These are phyloP conservation scores for Micromonas pusilla DNA, from an alignment of 139 green algal genomes.

Conservation along the genomic window DNA sequence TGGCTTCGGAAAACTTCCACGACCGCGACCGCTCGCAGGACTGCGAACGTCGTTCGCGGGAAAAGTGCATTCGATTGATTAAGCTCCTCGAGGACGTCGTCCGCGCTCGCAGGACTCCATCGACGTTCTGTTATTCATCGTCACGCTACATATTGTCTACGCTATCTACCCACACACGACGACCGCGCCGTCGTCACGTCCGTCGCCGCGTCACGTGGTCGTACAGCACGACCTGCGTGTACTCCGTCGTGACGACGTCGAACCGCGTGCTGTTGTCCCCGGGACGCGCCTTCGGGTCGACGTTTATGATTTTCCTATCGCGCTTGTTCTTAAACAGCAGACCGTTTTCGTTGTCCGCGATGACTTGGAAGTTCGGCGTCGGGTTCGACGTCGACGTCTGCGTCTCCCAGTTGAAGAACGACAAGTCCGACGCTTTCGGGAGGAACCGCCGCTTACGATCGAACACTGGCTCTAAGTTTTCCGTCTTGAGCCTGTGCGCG, in stretches of 20 bases:
- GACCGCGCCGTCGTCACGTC: constrained; percentile 47
- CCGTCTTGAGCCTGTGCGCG: constrained; percentile 54
- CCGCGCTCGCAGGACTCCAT: too few relatives aligned
- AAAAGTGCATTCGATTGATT: too few relatives aligned
- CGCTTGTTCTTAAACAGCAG: constrained; percentile 86
- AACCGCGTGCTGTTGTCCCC: constrained; percentile 70
- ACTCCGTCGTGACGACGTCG: constrained; percentile 62
- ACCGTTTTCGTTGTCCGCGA: constrained; percentile 66
- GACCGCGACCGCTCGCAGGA: too few relatives aligned
- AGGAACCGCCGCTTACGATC: constrained; percentile 61
- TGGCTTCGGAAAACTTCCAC: too few relatives aligned
- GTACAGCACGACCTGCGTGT: constrained; percentile 75
- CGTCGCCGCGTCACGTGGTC: constrained; percentile 71
- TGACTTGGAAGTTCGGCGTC: constrained; percentile 81
- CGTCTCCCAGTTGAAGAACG: constrained; percentile 89
- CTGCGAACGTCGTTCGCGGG: too few relatives aligned
- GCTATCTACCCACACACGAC: too few relatives aligned
- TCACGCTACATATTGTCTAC: too few relatives aligned
- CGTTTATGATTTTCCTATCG: constrained; percentile 78
- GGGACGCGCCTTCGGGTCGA: constrained; percentile 43
- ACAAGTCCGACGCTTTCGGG: constrained; percentile 72
- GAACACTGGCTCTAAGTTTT: constrained; percentile 73
- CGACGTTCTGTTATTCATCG: too few relatives aligned
- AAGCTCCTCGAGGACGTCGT: too few relatives aligned
- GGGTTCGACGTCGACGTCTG: constrained; percentile 67